Conservation (phyloP, 2,329 filamentous ascomycete species). For the Geosmithia putterillii region DNA sequence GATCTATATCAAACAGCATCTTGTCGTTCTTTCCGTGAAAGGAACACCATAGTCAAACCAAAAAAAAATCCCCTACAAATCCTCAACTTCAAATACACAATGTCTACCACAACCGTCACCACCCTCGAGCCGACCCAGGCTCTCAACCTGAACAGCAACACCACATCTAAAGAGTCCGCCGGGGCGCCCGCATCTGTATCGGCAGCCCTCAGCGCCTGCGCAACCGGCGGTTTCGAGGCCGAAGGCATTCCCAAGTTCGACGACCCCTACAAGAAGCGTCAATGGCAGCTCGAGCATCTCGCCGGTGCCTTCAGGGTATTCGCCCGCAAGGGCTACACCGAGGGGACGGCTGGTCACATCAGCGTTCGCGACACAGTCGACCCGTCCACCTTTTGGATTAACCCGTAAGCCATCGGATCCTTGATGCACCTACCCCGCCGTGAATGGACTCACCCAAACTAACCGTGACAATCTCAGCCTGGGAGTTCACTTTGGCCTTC, state of each 20-base stretch:
- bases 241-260: conserved; percentile 44
- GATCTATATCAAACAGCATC: no score
- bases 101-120: neutral
- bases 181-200: neutral
- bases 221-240: conserved; percentile 18
- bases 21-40: no score
- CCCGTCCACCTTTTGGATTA: conserved; percentile 51
- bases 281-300: conserved; percentile 27
- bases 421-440: neutral
- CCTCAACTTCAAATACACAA: no score
- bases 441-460: neutral
- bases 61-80: no score
- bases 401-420: conserved; percentile 25
- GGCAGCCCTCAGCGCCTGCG: neutral
- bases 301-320: conserved; percentile 35
- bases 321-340: conserved; percentile 34
- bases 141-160: neutral
- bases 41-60: no score
- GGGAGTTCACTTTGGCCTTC: conserved; percentile 46
- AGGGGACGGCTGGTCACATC: conserved; percentile 55
- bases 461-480: conserved; percentile 18
- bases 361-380: conserved; percentile 49
- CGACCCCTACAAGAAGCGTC: conserved; percentile 25
- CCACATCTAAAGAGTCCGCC: no score
- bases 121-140: neutral